Evolutionary conservation across 2,329 filamentous ascomycete genomes (phyloP).

Genomic region (Plenodomus lindquistii): DNA sequence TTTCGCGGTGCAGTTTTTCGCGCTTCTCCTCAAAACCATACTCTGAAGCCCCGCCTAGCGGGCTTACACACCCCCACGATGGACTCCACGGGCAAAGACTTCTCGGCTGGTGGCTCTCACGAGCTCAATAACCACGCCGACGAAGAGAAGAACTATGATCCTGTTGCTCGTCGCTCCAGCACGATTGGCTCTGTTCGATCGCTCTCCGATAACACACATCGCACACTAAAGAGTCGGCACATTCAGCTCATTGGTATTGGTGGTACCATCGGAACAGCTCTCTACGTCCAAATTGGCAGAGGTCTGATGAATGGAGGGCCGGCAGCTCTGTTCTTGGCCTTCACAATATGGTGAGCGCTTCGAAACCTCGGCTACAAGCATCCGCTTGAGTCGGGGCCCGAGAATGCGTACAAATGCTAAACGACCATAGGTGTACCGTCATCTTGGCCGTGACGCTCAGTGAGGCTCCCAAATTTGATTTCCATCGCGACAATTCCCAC

Average conservation of each 20-base stretch:
- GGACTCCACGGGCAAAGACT: conserved; percentile 42
- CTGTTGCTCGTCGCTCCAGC: conserved; percentile 28
- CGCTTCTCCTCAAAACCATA: conserved; percentile 41
- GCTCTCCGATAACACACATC: conserved; percentile 47
- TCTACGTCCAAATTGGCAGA: conserved; percentile 53
- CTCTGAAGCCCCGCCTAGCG: conserved; percentile 19
- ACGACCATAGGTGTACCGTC: conserved; percentile 44
- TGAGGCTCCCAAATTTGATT: conserved; percentile 29
- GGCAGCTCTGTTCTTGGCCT: conserved; percentile 52
- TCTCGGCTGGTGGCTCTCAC: conserved; percentile 17
- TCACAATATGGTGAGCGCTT: conserved; percentile 48
- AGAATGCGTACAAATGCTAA: conserved; percentile 5
- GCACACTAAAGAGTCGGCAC: conserved; percentile 51
- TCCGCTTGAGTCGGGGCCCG: neutral
- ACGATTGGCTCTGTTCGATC: conserved; percentile 30
- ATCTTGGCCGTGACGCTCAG: conserved; percentile 48
- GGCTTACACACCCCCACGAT: conserved; percentile 21
- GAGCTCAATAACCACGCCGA: conserved; percentile 23
- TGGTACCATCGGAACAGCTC: conserved; percentile 53
- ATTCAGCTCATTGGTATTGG: conserved; percentile 54
- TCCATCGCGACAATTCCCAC: conserved; percentile 28
- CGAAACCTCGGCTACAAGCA: neutral
- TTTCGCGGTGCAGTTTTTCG: conserved; percentile 39
- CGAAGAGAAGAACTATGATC: conserved; percentile 33
- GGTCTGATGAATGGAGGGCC: conserved; percentile 53